A percentile compares a stretch with the other conserved stretches of the same genome.
Evolutionary conservation across 78 protist genomes (phyloP).

Genomic region (Dictyostelium brefeldianum): DNA sequence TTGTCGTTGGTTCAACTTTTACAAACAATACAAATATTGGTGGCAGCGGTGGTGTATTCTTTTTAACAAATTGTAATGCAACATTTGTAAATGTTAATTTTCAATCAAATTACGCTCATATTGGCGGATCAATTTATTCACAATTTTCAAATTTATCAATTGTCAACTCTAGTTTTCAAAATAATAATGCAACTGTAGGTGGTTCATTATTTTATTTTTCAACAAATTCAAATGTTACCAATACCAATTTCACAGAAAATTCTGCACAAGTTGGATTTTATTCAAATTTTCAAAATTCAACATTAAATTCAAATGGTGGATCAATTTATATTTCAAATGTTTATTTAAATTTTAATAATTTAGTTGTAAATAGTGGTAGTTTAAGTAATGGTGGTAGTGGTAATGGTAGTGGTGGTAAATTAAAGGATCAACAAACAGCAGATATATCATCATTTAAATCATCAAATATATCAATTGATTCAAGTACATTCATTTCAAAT

Average conservation of each 20-base stretch:
- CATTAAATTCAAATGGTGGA: not conserved
- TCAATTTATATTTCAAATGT: not conserved
- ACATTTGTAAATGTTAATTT: not conserved
- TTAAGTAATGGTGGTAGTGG: no score
- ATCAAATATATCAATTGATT: not conserved
- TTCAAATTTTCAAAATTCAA: not conserved
- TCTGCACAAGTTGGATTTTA: not conserved
- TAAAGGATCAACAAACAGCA: no score
- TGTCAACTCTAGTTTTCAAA: not conserved
- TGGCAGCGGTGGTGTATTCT: constrained; percentile 3
- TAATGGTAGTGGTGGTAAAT: not conserved
- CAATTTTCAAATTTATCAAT: not conserved
- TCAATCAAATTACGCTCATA: not conserved
- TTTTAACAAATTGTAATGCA: not conserved
- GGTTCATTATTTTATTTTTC: not conserved
- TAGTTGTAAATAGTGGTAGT: no score
- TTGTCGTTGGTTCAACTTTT: not conserved
- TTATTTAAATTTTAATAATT: not conserved
- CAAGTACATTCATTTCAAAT: not conserved
- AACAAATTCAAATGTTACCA: not conserved
- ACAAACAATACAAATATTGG: not conserved
- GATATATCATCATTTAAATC: no score
- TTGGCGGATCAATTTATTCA: not conserved
- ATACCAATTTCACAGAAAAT: not conserved
- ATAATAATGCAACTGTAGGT: not conserved